These are phyloP conservation scores for Westerdykella sp. DNA, from an alignment of 2,329 filamentous ascomycete genomes.

Conservation along the genomic window DNA sequence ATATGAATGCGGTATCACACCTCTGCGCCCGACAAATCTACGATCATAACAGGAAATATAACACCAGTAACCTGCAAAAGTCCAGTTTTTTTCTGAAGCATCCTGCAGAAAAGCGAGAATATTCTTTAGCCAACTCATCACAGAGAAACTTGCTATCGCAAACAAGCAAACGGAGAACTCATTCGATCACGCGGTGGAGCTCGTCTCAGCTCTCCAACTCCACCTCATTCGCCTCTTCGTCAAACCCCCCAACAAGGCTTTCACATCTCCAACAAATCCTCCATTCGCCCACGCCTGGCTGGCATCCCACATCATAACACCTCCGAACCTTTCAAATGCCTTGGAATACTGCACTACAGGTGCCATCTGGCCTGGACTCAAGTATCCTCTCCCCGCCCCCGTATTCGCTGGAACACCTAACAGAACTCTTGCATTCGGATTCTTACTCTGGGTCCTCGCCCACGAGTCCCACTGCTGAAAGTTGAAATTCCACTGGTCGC, in stretches of 20 bases:
- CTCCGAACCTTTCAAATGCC: slow-evolving; percentile 56
- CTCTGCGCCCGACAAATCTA: too few relatives aligned
- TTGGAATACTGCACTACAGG: slow-evolving; percentile 50
- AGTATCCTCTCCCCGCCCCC: slow-evolving; percentile 53
- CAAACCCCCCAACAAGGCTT: slow-evolving; percentile 5
- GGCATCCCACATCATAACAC: slow-evolving; percentile 62
- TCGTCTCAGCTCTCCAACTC: background rate
- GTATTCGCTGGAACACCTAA: slow-evolving; percentile 55
- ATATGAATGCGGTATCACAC: too few relatives aligned
- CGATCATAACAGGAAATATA: too few relatives aligned
- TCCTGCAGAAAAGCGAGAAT: too few relatives aligned
- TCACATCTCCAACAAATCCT: slow-evolving; percentile 8
- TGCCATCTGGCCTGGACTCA: slow-evolving; percentile 42
- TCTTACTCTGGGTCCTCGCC: slow-evolving; percentile 53
- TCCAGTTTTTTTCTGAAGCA: too few relatives aligned
- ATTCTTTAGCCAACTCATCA: too few relatives aligned
- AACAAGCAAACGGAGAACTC: too few relatives aligned
- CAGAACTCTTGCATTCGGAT: slow-evolving; percentile 56
- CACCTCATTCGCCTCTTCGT: slow-evolving; percentile 8
- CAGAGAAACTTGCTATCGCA: too few relatives aligned
- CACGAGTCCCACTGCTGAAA: slow-evolving; percentile 60
- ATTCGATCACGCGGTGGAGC: too few relatives aligned
- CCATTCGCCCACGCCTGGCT: slow-evolving; percentile 28
- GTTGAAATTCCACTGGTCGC: slow-evolving; percentile 53
- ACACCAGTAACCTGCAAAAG: too few relatives aligned